A percentile compares a stretch with the other conserved stretches of the same genome.
phyloP scores from a whole-genome alignment of 148 eudicot genomes.

The Chenopodium formosanum region DNA sequence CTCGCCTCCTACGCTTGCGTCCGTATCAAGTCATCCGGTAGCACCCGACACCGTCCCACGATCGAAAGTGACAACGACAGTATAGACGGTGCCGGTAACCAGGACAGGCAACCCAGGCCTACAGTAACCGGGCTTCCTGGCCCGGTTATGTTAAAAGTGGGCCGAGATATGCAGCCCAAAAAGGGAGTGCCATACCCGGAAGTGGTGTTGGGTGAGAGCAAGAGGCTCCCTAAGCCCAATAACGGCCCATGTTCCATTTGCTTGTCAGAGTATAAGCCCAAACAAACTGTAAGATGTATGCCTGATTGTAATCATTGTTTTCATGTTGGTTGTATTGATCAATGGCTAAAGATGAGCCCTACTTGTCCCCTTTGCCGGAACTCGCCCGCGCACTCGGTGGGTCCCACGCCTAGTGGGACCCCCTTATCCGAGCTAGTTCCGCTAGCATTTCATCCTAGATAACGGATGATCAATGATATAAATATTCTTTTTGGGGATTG shows the following conservation, averaged over 20 bases:
- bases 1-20: slow-evolving; percentile 41
- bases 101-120: neutral
- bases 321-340: slow-evolving; percentile 37
- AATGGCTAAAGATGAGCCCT: slow-evolving; percentile 36
- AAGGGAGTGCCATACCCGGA: slow-evolving; percentile 16
- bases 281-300: slow-evolving; percentile 35
- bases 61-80: neutral
- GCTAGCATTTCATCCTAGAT: slow-evolving; percentile 32
- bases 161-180: slow-evolving; percentile 26
- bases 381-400: slow-evolving; percentile 28
- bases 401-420: slow-evolving; percentile 20
- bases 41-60: neutral
- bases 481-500: no score
- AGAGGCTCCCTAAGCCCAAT: slow-evolving; percentile 41
- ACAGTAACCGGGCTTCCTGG: slow-evolving; percentile 26
- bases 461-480: neutral
- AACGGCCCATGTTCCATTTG: slow-evolving; percentile 41
- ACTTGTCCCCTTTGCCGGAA: slow-evolving; percentile 42
- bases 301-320: slow-evolving; percentile 46
- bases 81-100: no score
- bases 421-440: slow-evolving; percentile 37
- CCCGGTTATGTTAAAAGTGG: slow-evolving; percentile 23
- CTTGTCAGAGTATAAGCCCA: slow-evolving; percentile 31
- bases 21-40: slow-evolving; percentile 25
- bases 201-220: slow-evolving; percentile 38